Conservation (phyloP, 768 basidiomycete species). For the Tricholomella constricta region DNA sequence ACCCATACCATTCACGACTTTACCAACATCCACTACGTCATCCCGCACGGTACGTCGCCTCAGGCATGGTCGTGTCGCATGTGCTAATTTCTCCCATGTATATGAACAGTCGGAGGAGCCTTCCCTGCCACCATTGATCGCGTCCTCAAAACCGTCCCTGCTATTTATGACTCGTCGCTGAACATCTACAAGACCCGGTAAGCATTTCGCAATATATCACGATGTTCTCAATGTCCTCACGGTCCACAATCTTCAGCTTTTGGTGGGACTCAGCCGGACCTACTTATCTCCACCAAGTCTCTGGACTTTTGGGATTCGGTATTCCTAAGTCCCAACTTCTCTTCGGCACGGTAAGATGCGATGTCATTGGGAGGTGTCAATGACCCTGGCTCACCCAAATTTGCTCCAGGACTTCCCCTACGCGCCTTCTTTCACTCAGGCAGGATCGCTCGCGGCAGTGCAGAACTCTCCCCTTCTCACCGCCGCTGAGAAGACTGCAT, state of each 20-base stretch:
- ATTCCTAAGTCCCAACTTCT: conserved; percentile 35
- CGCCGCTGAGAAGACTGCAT: conserved; percentile 12
- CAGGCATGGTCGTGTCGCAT: not conserved
- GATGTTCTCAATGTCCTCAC: not conserved
- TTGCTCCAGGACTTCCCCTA: conserved; percentile 30
- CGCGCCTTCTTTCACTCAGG: conserved; percentile 21
- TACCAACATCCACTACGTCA: conserved; percentile 36
- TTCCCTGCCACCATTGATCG: conserved; percentile 38
- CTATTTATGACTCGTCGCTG: conserved; percentile 35
- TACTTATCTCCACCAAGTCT: conserved; percentile 36
- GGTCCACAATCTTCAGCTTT: conserved; percentile 19
- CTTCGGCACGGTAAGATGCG: conserved; percentile 34
- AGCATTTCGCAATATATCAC: not conserved
- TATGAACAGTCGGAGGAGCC: conserved; percentile 32
- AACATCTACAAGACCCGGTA: conserved; percentile 33
- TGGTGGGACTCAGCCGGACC: conserved; percentile 43
- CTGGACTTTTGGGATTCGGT: conserved; percentile 31
- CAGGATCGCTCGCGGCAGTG: conserved; percentile 19
- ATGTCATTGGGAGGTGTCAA: not conserved
- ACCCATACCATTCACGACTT: conserved; percentile 32
- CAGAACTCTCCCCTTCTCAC: conserved; percentile 14
- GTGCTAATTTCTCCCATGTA: not conserved
- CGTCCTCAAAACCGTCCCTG: conserved; percentile 31
- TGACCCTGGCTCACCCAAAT: not conserved
- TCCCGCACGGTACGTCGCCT: conserved; percentile 31